Percentiles rank a stretch among this genome's conserved stretches.
phyloP scores from a whole-genome alignment of 192 early-diverging fungal genomes.

The Helicostylum pulchrum region DNA sequence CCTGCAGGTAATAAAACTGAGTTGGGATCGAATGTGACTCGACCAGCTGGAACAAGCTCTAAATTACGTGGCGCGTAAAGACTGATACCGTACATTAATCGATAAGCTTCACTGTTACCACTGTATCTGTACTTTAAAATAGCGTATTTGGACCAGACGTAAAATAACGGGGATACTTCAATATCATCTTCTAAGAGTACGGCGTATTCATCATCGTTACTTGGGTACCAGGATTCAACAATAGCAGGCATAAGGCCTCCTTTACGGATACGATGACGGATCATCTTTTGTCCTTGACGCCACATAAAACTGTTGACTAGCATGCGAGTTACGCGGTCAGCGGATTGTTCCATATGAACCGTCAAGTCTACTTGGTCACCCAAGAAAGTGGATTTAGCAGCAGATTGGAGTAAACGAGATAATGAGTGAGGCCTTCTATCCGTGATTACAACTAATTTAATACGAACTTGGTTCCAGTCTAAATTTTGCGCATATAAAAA shows the following conservation, averaged over 20 bases:
- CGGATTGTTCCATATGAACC: constrained; percentile 57
- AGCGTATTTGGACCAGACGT: constrained; percentile 53
- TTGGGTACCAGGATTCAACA: constrained; percentile 58
- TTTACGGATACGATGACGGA: constrained; percentile 51
- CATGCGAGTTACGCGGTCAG: constrained; percentile 46
- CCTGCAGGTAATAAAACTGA: constrained; percentile 41
- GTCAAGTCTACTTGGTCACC: constrained; percentile 50
- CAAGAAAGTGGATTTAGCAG: constrained; percentile 41
- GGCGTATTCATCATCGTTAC: constrained; percentile 52
- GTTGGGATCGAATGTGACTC: constrained; percentile 49
- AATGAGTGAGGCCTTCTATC: constrained; percentile 57
- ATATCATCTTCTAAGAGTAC: constrained; percentile 62
- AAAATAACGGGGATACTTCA: constrained; percentile 57
- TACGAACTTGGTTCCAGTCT: constrained; percentile 52
- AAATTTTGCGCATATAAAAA: not conserved
- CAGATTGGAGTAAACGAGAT: constrained; percentile 50
- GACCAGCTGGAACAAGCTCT: constrained; percentile 46
- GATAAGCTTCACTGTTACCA: constrained; percentile 25
- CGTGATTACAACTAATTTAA: constrained; percentile 54
- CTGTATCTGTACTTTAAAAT: constrained; percentile 58
- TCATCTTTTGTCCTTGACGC: constrained; percentile 45
- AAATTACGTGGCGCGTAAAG: constrained; percentile 56
- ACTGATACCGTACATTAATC: constrained; percentile 51
- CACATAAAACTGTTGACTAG: constrained; percentile 46
- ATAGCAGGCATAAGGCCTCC: constrained; percentile 59